Base-by-base conservation (phyloP, 1,139 yeast genomes). In the Saccharomycopsis hybrid region DNA sequence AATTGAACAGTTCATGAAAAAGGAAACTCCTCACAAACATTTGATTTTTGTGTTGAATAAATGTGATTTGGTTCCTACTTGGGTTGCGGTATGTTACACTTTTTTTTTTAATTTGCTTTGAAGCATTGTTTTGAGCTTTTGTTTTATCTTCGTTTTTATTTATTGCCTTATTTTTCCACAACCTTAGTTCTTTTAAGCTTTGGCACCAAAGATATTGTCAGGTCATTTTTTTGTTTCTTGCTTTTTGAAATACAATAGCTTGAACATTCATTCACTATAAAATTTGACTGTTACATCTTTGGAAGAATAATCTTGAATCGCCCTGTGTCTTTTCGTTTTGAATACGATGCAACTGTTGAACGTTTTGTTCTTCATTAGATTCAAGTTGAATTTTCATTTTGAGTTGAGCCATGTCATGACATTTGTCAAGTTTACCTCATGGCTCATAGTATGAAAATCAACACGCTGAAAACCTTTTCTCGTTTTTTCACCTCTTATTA, bases 21-120 rank as follows among this genome's bases (percentile, higher is more conserved):
- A 86, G 56, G 98, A 92, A 69, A 90, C 96, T 63, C 88, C 98
- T 32, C 98, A 92, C 66, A 92, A 92, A 70, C 98, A 92, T 73
- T 76, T 92, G 72, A 85, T 92, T 57, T 90, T 85, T 65, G 97
- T 92, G 49, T 73, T 92, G 67, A 92, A 92, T 77, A 92, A 92
- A 77, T 89, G 97, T 77, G 98, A 92, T 74, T 79, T 92, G 62
- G 97, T 94, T 49, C 98, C 98, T 56, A 92, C 97, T 52, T 92
- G 97, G 97, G 97, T 89, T 62, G 96, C 98, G 64, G 97, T 92
- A 87, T 78, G 97, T 89, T 40, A 35, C 31, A 50, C 43, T 44
- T 46, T 52, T 54, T 56, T 53, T 53, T 38, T 7, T 37, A 47
- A 55, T 52, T 54, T 48, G 46, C 46, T 45, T 48, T n/a, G n/a